Conservation (phyloP, 164 flowering plant genomes). For the Kalanchoe fedtschenkoi region DNA sequence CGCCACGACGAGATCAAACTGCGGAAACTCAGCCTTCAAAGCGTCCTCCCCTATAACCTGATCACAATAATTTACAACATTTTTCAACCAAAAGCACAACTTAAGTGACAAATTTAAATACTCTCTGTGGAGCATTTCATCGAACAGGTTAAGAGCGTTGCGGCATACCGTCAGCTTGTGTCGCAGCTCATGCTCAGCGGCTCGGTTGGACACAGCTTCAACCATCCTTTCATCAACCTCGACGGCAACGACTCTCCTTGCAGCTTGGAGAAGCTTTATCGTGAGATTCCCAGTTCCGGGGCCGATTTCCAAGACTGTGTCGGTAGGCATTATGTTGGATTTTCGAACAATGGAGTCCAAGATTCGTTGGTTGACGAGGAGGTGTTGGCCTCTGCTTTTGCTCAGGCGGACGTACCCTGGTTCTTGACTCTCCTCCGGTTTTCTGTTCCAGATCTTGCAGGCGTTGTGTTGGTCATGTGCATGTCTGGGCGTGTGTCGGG, state of each 20-base stretch:
- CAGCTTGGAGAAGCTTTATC: slow-evolving; percentile 62
- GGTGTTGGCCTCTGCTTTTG: slow-evolving; percentile 86
- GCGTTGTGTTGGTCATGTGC: not conserved
- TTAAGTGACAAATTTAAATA: not conserved
- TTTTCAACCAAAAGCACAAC: not conserved
- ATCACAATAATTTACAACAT: slow-evolving; percentile 13
- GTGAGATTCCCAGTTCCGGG: slow-evolving; percentile 99
- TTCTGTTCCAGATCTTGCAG: not conserved
- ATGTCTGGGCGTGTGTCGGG: not conserved
- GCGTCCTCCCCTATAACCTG: slow-evolving; percentile 71
- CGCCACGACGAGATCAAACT: slow-evolving; percentile 74
- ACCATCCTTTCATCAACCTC: slow-evolving; percentile 83
- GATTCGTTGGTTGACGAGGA: slow-evolving; percentile 68
- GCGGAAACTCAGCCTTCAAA: slow-evolving; percentile 65
- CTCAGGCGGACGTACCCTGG: slow-evolving; percentile 24
- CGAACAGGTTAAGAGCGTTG: slow-evolving; percentile 21
- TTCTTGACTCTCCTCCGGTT: not conserved
- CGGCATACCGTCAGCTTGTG: slow-evolving; percentile 43
- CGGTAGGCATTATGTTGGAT: slow-evolving; percentile 41
- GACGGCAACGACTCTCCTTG: slow-evolving; percentile 54
- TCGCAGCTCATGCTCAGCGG: slow-evolving; percentile 34
- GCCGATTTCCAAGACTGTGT: slow-evolving; percentile 83
- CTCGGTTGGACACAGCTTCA: slow-evolving; percentile 53
- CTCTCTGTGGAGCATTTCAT: slow-evolving; percentile 27
- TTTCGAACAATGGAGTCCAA: slow-evolving; percentile 64